Evolutionary conservation across 352 stramenopile genomes (phyloP).

Genomic region (Pythium utonaiense): DNA sequence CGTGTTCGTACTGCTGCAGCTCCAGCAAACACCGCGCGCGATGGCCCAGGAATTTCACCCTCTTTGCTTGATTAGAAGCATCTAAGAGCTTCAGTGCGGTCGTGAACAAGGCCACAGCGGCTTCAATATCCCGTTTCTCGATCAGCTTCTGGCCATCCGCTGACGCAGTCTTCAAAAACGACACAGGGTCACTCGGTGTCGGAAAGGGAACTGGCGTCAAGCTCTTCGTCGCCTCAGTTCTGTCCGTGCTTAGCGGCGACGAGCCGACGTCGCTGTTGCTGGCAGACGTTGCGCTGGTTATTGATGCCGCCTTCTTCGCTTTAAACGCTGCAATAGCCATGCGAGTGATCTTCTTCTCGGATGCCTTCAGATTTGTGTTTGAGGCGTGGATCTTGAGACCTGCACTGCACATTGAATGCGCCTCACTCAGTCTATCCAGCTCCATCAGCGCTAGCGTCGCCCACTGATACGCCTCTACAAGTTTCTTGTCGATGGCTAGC

Average conservation of each 20-base stretch:
- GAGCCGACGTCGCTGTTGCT: too few relatives aligned
- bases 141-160: not conserved
- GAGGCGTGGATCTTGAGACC: not conserved
- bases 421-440: not conserved
- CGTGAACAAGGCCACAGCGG: not conserved
- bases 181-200: too few relatives aligned
- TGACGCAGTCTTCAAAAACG: too few relatives aligned
- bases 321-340: too few relatives aligned
- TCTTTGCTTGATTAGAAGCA: not conserved
- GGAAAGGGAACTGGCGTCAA: too few relatives aligned
- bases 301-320: too few relatives aligned
- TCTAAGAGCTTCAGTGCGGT: not conserved
- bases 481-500: not conserved
- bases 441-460: not conserved
- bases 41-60: not conserved
- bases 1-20: not conserved
- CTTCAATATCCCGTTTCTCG: not conserved
- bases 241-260: too few relatives aligned
- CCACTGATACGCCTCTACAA: not conserved
- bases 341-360: not conserved
- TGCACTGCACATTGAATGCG: not conserved
- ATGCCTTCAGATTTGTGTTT: not conserved
- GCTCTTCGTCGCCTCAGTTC: too few relatives aligned
- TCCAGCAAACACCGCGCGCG: constrained; percentile 1
- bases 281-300: too few relatives aligned